These are phyloP conservation scores for Stylonectria norvegica DNA, from an alignment of 2,329 filamentous ascomycete genomes.

Conservation along the genomic window DNA sequence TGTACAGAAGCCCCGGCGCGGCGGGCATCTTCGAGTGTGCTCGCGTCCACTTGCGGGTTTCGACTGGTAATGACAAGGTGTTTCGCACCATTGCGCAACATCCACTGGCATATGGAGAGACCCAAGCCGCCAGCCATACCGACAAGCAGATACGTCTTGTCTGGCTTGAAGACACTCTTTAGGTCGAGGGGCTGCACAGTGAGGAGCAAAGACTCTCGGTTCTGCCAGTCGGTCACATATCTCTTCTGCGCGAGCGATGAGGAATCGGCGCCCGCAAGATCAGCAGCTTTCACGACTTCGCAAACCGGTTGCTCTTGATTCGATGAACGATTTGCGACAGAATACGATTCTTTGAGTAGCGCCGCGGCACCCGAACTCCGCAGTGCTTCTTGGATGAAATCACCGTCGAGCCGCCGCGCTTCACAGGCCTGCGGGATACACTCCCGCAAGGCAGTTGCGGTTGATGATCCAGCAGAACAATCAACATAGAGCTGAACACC, in stretches of 20 bases:
- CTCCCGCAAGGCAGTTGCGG: neutral
- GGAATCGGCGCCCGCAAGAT: constrained; percentile 2
- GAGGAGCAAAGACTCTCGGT: constrained; percentile 3
- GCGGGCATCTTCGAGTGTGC: constrained; percentile 12
- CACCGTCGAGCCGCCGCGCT: neutral
- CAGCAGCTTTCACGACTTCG: constrained; percentile 3
- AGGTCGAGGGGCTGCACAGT: constrained; percentile 7
- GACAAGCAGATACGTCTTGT: constrained; percentile 33
- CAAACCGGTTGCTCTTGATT: neutral
- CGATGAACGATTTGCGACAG: neutral
- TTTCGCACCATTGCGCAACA: constrained; percentile 33
- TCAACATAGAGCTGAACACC: constrained; percentile 5
- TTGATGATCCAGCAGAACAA: constrained; percentile 1
- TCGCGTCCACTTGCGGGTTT: constrained; percentile 28
- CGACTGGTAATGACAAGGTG: constrained; percentile 37
- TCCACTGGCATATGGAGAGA: constrained; percentile 35
- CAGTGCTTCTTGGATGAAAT: constrained; percentile 1
- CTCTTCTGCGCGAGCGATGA: neutral
- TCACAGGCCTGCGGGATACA: neutral
- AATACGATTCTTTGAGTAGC: constrained; percentile 1
- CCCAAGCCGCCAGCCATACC: constrained; percentile 34
- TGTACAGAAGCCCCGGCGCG: constrained; percentile 14
- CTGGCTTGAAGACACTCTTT: constrained; percentile 11
- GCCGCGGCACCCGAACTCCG: too few species aligned
- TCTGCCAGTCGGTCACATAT: constrained; percentile 8